Base-by-base conservation (phyloP, 306 rosid species). In the Phaseolus lunatus region DNA sequence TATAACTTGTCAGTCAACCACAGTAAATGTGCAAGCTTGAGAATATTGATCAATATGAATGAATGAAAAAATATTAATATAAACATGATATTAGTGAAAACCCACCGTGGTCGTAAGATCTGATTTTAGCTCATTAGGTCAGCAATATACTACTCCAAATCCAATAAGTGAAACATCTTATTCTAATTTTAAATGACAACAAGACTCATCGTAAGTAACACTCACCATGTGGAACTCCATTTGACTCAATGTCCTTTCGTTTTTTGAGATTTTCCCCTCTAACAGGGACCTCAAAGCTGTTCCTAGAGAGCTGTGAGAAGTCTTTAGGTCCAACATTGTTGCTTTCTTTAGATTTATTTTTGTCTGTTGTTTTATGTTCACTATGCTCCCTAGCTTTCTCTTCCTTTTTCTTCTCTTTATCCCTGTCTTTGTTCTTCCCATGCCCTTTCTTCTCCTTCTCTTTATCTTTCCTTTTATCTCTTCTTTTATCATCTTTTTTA, bases 191-290 rank as follows among this genome's bases (percentile, higher is more conserved):
- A 72, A 80, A 81, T 14, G 72, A 63, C 81, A 56, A 73, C 82
- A 78, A 72, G 84, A 70, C 48, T 72, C 53, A 3, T 54, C 47
- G 43, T 70, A 65, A 80, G 85, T 75, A 83, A 67, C 86, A 89
- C 99, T 92, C 94, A 96, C 99, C 97, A 61, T 66, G 92, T 66
- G 81, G 74, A 83, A 89, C 83, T 83, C 99, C 98, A 85, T 92
- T 96, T 31, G 90, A 70, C 85, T 88, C 93, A n/a, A 84, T 22
- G 76, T 89, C 88, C 88, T 88, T 95, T 80, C 99, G 85, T 84
- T 96, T 96, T 89, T 86, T 96, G 80, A 59, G 69, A 81, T 84
- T 91, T 81, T 82, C 88, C 53, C 80, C 89, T 35, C 73, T 62
- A 73, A 78, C 76, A 85, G 89, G 78, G 67, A 31, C 79, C 44